Evolutionary conservation across 1,284 basidiomycete genomes (phyloP).

Genomic region (Sporisorium graminicola): DNA sequence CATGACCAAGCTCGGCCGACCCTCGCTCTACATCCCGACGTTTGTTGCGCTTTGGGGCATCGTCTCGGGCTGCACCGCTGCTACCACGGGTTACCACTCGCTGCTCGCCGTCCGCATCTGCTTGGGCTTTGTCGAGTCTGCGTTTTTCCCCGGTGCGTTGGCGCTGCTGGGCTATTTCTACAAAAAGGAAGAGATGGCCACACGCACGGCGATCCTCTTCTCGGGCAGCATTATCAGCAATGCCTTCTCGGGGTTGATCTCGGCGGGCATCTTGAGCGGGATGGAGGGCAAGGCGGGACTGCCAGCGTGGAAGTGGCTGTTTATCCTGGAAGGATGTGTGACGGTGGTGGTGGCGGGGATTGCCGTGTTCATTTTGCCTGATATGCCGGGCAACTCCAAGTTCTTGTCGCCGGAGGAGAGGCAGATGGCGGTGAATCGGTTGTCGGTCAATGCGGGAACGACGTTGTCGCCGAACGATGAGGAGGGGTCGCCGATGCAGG

Average conservation of each 20-base stretch:
- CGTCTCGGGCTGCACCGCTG: conserved; percentile 58
- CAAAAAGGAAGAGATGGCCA: conserved; percentile 68
- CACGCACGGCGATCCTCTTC: conserved; percentile 68
- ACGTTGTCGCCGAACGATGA: conserved; percentile 72
- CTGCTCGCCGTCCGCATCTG: conserved; percentile 66
- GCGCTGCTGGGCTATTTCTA: conserved; percentile 69
- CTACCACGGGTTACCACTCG: conserved; percentile 62
- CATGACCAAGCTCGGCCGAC: conserved; percentile 63
- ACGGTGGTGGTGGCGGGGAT: conserved; percentile 39
- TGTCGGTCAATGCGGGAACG: conserved; percentile 75
- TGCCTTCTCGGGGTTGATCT: conserved; percentile 60
- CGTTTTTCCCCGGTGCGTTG: conserved; percentile 64
- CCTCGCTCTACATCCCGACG: conserved; percentile 61
- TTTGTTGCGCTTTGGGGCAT: conserved; percentile 58
- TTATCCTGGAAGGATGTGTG: conserved; percentile 56
- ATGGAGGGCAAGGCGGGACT: conserved; percentile 44
- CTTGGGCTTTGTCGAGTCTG: conserved; percentile 65
- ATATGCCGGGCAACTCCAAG: conserved; percentile 56
- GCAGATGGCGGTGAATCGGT: conserved; percentile 46
- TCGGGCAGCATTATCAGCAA: conserved; percentile 58
- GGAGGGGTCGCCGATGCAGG: conserved; percentile 72
- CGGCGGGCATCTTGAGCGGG: conserved; percentile 45
- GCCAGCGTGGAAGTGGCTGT: conserved; percentile 61
- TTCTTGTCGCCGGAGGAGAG: conserved; percentile 49
- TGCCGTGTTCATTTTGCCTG: conserved; percentile 49